phyloP scores from a whole-genome alignment of 2,329 filamentous ascomycete species.

The Microdochium nivale region DNA sequence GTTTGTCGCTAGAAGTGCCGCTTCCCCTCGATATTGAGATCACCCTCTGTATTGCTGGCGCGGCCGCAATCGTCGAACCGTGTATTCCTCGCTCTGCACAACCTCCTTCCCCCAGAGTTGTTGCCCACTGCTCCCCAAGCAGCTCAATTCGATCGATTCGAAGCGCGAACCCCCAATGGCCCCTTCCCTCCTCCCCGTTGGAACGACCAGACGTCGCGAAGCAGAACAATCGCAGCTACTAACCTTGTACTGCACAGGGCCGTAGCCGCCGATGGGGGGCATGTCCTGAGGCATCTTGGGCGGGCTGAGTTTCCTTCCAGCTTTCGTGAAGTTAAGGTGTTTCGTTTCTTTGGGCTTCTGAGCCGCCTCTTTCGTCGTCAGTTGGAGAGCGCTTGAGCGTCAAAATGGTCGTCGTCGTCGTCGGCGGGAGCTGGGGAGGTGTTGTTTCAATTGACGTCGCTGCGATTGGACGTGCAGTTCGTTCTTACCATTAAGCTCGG shows the following conservation, averaged over 20 bases:
- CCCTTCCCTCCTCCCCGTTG: neutral
- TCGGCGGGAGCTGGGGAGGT: neutral
- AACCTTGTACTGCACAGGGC: slow-evolving; percentile 94
- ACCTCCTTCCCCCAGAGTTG: neutral
- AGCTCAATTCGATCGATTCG: too few species aligned
- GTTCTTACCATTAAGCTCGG: neutral
- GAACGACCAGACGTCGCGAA: neutral
- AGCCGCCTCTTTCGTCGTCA: neutral
- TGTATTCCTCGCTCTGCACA: neutral
- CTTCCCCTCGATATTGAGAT: neutral
- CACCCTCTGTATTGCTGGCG: neutral
- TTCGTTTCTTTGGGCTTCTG: too few species aligned
- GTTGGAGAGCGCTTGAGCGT: neutral
- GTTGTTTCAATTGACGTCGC: neutral
- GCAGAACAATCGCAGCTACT: slow-evolving; percentile 17
- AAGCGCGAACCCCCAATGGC: too few species aligned
- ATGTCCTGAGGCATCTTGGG: slow-evolving; percentile 94
- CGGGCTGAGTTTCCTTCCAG: neutral
- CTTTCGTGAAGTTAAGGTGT: too few species aligned
- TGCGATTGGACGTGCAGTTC: neutral
- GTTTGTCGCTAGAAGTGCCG: too few species aligned
- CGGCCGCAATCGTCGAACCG: neutral
- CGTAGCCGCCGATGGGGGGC: slow-evolving; percentile 91
- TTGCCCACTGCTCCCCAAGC: too few species aligned
- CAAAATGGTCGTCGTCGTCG: neutral